Base-by-base conservation (phyloP, 2,329 filamentous ascomycete species). In the Arthrobotrys entomopaga region DNA sequence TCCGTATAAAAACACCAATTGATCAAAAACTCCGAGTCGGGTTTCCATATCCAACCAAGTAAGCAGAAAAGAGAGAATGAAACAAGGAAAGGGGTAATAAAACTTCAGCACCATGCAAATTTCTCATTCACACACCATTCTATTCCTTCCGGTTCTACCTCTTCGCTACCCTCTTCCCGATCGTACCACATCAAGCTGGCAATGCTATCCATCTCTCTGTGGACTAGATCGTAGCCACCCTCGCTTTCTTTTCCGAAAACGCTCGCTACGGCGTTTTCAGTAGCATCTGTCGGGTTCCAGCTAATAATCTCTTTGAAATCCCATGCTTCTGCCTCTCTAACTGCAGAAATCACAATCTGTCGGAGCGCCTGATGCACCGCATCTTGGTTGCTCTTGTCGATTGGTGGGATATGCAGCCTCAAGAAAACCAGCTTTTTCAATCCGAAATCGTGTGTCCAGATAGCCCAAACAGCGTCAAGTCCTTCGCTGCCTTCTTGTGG, bases 141-240 rank as follows among this genome's bases (percentile, higher is more conserved):
- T 11, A 75, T 65, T 10, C 65, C 60, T 11, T 22, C 53, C 3
- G 71, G 71, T 53, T 75, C 71, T 16, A 54, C 56, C 42, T 69
- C 71, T 13, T 75, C 71, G 6, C 71, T 38, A 13, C 57, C 43
- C 2, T 56, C 58, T 20, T 74, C 63, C 20, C 59, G 56, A 34
- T 72, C 60, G 20, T 75, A 75, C 71, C 71, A 75, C 71, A 75
- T 75, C 58, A 75, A 42, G 38, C 71, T 75, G 24, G 71, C 71
- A 48, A 75, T 75, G 60, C 71, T 75, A 60, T 75, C 71, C 58
- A 61, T 70, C 42, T 75, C 71, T 20, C 71, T 57, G 29, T 75
- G 65, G 20, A 75, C 71, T 16, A 75, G 13, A 26, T 75, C 65
- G 48, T 65, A 75, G 10, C 66, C 59, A n/a, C 53, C 52, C 53